Percentiles rank a stretch among this genome's conserved stretches.
phyloP scores from a whole-genome alignment of 129 eudicot genomes.

The Lactuca saligna region DNA sequence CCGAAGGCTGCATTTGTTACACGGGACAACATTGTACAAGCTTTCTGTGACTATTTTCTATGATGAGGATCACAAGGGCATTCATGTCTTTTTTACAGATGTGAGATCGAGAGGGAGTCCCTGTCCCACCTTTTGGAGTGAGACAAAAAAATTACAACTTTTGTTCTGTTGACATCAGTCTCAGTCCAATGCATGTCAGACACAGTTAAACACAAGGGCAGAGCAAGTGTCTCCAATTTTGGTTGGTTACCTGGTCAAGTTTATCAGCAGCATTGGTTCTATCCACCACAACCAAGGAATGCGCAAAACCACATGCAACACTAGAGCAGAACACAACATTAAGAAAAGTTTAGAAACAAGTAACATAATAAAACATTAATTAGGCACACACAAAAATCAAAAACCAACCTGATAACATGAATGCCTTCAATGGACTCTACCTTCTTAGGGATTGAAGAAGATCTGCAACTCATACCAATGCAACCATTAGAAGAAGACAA shows the following conservation, averaged over 20 bases:
- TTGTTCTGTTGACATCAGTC: too few relatives aligned
- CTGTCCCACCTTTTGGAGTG: too few relatives aligned
- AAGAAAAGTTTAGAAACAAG: neutral
- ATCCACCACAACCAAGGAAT: constrained; percentile 81
- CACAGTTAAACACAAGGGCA: too few relatives aligned
- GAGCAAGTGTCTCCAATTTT: neutral
- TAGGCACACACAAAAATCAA: neutral
- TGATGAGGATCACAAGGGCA: too few relatives aligned
- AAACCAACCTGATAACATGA: constrained; percentile 88
- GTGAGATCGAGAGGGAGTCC: too few relatives aligned
- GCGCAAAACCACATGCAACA: constrained; percentile 97
- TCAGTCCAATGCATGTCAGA: too few relatives aligned
- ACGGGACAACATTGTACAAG: too few relatives aligned
- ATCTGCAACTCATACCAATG: constrained; percentile 35
- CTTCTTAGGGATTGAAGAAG: constrained; percentile 84
- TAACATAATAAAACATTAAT: neutral
- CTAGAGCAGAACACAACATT: constrained; percentile 28
- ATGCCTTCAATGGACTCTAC: constrained; percentile 89
- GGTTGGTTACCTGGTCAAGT: constrained; percentile 70
- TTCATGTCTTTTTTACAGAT: too few relatives aligned
- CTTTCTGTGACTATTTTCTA: too few relatives aligned
- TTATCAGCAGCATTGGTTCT: constrained; percentile 50
- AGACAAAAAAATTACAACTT: too few relatives aligned
- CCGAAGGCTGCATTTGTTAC: too few relatives aligned
- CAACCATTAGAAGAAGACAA: neutral